Evolutionary conservation across 768 basidiomycete genomes (phyloP).

Genomic region (Lentinula raphanica): DNA sequence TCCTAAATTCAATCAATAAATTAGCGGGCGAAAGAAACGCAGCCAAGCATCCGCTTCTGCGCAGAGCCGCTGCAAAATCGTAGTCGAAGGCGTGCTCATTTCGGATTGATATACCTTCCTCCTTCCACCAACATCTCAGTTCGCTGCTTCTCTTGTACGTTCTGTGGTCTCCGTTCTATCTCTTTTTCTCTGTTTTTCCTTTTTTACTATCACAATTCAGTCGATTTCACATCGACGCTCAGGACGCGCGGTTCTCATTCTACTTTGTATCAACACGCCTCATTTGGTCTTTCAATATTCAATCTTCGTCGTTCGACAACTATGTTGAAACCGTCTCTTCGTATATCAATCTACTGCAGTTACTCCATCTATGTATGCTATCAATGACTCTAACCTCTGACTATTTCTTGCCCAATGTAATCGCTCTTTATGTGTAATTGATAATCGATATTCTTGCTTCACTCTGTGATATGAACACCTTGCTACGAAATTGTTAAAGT

Average conservation of each 20-base stretch:
- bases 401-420: neutral
- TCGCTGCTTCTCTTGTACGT: neutral
- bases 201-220: no score
- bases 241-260: no score
- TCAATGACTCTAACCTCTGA: neutral
- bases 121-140: neutral
- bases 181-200: no score
- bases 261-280: no score
- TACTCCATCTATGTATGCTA: neutral
- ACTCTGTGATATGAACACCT: no score
- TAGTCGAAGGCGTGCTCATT: no score
- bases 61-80: neutral
- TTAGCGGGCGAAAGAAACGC: constrained; percentile 61
- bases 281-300: neutral
- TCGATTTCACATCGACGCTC: no score
- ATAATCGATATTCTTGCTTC: neutral
- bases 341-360: neutral
- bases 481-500: no score
- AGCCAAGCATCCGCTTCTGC: constrained; percentile 29
- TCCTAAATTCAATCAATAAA: constrained; percentile 78
- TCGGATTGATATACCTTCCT: neutral
- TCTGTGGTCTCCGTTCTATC: neutral
- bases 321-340: no score
- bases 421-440: neutral
- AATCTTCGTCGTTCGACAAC: neutral